These are phyloP conservation scores for Podospora pseudopauciseta DNA, from an alignment of 495 filamentous ascomycete species.

Conservation along the genomic window DNA sequence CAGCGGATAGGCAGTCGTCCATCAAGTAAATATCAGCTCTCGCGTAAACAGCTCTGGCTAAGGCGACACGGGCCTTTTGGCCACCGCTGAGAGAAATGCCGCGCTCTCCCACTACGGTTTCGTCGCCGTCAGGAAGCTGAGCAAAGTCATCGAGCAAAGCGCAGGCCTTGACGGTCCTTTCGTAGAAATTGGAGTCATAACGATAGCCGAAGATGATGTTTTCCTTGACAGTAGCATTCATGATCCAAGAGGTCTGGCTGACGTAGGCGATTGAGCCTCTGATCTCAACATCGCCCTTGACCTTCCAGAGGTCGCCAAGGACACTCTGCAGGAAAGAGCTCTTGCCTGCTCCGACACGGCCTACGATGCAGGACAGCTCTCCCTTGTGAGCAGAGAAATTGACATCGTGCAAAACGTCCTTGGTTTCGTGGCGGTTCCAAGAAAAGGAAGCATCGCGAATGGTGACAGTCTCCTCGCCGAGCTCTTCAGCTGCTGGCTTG, in stretches of 20 bases:
- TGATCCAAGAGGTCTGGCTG: constrained; percentile 89
- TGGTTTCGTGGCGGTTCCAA: constrained; percentile 76
- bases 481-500: constrained; percentile 62
- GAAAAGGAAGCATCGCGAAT: constrained; percentile 87
- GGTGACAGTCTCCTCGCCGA: constrained; percentile 78
- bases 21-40: constrained; percentile 95
- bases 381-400: constrained; percentile 84
- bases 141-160: constrained; percentile 89
- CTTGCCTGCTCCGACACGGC: constrained; percentile 92
- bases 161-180: constrained; percentile 89
- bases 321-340: constrained; percentile 85
- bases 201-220: constrained; percentile 97
- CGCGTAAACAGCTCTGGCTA: constrained; percentile 94
- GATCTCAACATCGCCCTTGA: constrained; percentile 76
- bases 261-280: constrained; percentile 85
- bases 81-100: constrained; percentile 96
- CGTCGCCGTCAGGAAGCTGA: constrained; percentile 90
- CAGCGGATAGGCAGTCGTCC: constrained; percentile 91
- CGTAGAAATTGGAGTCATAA: constrained; percentile 93
- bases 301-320: constrained; percentile 87
- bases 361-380: constrained; percentile 88
- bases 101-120: constrained; percentile 94
- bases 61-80: constrained; percentile 91
- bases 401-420: constrained; percentile 60
- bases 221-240: constrained; percentile 95